Evolutionary conservation across 2,329 filamentous ascomycete species (phyloP).

Genomic region (Penicillium janthinellum): DNA sequence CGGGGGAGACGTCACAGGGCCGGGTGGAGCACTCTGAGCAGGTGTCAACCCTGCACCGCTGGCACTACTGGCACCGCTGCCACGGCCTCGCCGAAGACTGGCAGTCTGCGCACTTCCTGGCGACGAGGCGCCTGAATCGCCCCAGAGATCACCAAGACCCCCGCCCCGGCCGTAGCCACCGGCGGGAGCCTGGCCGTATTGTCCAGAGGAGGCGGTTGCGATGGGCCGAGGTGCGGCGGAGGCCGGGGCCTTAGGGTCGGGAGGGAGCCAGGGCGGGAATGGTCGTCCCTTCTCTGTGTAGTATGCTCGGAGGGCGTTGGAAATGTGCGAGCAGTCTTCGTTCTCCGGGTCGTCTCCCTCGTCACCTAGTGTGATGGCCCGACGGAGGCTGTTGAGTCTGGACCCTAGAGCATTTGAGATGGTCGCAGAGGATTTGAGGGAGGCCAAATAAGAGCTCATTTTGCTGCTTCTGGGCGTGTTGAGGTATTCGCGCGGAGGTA

Average conservation of each 20-base stretch:
- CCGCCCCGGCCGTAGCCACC: conserved; percentile 36
- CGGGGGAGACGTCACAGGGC: conserved; percentile 20
- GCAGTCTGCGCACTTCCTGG: conserved; percentile 38
- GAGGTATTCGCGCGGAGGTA: background rate
- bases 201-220: conserved; percentile 52
- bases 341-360: conserved; percentile 52
- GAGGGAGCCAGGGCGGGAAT: conserved; percentile 84
- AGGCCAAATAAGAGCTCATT: conserved; percentile 83
- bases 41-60: conserved; percentile 22
- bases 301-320: conserved; percentile 87
- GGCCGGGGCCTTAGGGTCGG: conserved; percentile 76
- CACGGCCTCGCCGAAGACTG: conserved; percentile 42
- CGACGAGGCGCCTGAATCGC: conserved; percentile 42
- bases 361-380: conserved; percentile 45
- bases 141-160: conserved; percentile 62
- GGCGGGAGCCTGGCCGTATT: conserved; percentile 33
- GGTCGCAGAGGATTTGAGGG: conserved; percentile 51
- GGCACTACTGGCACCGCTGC: conserved; percentile 25
- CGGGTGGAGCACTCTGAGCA: conserved; percentile 28
- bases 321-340: conserved; percentile 91
- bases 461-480: conserved; percentile 23
- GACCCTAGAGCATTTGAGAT: conserved; percentile 56
- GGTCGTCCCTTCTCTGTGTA: conserved; percentile 84
- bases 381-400: conserved; percentile 60
- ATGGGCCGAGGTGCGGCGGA: conserved; percentile 50